Evolutionary conservation across 2,329 filamentous ascomycete species (phyloP).

Genomic region (Pseudocercospora musae): DNA sequence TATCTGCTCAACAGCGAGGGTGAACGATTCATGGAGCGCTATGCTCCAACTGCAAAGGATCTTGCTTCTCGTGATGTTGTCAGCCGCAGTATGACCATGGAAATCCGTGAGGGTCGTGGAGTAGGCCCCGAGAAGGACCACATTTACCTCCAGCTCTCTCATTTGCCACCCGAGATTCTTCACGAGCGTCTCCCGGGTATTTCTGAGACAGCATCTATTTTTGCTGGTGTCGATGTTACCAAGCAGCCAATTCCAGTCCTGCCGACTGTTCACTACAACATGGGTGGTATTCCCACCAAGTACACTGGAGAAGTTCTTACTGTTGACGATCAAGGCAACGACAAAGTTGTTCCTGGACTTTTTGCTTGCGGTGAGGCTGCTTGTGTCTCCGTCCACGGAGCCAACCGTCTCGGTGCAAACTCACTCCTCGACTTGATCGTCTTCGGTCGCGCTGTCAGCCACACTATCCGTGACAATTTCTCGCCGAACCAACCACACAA

Average conservation of each 20-base stretch:
- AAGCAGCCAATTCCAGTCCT: slow-evolving; percentile 97
- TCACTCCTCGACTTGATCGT: slow-evolving; percentile 96
- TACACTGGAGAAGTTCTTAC: slow-evolving; percentile 97
- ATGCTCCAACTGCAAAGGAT: slow-evolving; percentile 97
- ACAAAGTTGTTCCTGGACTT: slow-evolving; percentile 89
- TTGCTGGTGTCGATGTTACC: slow-evolving; percentile 91
- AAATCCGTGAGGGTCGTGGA: slow-evolving; percentile 96
- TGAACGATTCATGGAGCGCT: slow-evolving; percentile 99
- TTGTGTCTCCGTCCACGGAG: slow-evolving; percentile 96
- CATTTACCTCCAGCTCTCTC: slow-evolving; percentile 96
- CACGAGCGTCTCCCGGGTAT: slow-evolving; percentile 97
- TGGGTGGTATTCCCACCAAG: slow-evolving; percentile 97
- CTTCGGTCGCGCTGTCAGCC: slow-evolving; percentile 94
- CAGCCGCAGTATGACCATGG: slow-evolving; percentile 95
- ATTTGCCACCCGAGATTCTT: slow-evolving; percentile 86
- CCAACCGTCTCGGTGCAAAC: slow-evolving; percentile 96
- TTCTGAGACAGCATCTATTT: slow-evolving; percentile 96
- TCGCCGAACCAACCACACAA: slow-evolving; percentile 76
- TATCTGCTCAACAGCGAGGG: slow-evolving; percentile 97
- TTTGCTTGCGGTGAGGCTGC: slow-evolving; percentile 97
- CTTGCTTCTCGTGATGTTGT: slow-evolving; percentile 94
- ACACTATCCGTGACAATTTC: slow-evolving; percentile 95
- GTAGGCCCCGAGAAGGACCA: slow-evolving; percentile 97
- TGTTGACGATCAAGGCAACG: slow-evolving; percentile 78
- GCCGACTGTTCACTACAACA: slow-evolving; percentile 98